Percentiles rank a stretch among this genome's conserved stretches.
phyloP scores from a whole-genome alignment of 352 stramenopile species.

The Phytophthora podocarpi region DNA sequence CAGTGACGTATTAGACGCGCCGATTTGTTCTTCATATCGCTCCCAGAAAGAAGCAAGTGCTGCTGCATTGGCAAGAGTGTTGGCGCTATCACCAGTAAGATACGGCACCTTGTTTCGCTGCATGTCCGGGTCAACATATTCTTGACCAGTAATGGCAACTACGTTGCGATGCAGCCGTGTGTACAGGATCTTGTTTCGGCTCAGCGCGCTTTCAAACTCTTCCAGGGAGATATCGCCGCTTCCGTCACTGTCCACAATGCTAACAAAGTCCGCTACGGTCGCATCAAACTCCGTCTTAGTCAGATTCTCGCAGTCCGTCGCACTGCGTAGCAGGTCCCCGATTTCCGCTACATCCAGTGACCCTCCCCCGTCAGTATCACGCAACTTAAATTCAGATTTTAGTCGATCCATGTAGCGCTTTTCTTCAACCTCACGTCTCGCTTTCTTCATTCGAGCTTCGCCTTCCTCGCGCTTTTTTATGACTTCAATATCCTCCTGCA shows the following conservation, averaged over 20 bases:
- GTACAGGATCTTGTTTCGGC: constrained; percentile 74
- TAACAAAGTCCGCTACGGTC: constrained; percentile 75
- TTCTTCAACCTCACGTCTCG: constrained; percentile 61
- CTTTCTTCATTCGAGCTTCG: constrained; percentile 52
- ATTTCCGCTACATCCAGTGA: constrained; percentile 77
- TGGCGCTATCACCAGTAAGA: constrained; percentile 40
- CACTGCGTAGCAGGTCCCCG: constrained; percentile 57
- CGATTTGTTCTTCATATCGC: constrained; percentile 72
- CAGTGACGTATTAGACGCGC: constrained; percentile 58
- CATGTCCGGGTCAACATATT: constrained; percentile 75
- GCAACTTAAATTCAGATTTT: constrained; percentile 73
- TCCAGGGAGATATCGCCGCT: constrained; percentile 87
- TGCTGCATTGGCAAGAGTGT: constrained; percentile 59
- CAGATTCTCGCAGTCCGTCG: constrained; percentile 73
- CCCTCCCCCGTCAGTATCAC: constrained; percentile 76
- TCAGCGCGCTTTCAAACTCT: constrained; percentile 80
- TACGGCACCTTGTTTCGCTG: constrained; percentile 73
- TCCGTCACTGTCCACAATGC: constrained; percentile 78
- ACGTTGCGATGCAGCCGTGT: constrained; percentile 61
- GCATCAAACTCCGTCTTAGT: constrained; percentile 80
- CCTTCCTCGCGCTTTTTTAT: constrained; percentile 56
- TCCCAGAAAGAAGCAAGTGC: constrained; percentile 75
- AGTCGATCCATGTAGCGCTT: constrained; percentile 73
- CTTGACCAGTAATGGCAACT: constrained; percentile 72
- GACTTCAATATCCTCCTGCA: constrained; percentile 73